These are phyloP conservation scores for Colletotrichum sp. DNA, from an alignment of 2,329 filamentous ascomycete species.

Conservation along the genomic window DNA sequence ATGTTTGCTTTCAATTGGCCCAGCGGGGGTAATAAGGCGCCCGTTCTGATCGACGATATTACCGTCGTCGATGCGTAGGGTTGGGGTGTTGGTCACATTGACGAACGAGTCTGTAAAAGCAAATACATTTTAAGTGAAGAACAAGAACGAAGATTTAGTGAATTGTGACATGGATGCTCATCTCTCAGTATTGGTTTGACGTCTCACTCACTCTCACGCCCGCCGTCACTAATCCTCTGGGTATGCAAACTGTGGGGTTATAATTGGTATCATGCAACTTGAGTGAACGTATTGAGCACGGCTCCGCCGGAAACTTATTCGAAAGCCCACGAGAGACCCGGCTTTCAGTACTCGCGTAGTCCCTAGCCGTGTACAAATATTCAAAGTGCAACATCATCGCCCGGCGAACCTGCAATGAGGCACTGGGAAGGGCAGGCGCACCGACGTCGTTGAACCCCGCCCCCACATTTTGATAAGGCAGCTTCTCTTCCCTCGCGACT, in stretches of 20 bases:
- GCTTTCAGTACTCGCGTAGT: not conserved
- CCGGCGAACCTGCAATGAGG: not conserved
- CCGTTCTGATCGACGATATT: not conserved
- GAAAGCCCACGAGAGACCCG: not conserved
- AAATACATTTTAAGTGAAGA: not conserved
- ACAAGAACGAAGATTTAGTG: not conserved
- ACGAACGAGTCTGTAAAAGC: not conserved
- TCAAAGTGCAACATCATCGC: not conserved
- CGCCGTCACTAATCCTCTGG: not conserved
- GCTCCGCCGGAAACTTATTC: not conserved
- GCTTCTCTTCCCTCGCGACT: not conserved
- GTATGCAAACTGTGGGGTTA: not conserved
- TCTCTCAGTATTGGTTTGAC: not conserved
- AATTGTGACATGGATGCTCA: not conserved
- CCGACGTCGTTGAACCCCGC: not conserved
- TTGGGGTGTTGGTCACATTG: not conserved
- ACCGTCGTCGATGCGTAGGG: not conserved
- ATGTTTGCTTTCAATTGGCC: not conserved
- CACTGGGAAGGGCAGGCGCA: not conserved
- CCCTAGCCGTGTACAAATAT: not conserved
- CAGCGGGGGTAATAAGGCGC: not conserved
- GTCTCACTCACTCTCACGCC: not conserved
- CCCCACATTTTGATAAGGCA: constrained; percentile 13
- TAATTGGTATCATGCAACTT: not conserved
- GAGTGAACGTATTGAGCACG: not conserved